Evolutionary conservation across 371 early-diverging fungal genomes (phyloP).

Genomic region (Cokeromyces recurvatus): DNA sequence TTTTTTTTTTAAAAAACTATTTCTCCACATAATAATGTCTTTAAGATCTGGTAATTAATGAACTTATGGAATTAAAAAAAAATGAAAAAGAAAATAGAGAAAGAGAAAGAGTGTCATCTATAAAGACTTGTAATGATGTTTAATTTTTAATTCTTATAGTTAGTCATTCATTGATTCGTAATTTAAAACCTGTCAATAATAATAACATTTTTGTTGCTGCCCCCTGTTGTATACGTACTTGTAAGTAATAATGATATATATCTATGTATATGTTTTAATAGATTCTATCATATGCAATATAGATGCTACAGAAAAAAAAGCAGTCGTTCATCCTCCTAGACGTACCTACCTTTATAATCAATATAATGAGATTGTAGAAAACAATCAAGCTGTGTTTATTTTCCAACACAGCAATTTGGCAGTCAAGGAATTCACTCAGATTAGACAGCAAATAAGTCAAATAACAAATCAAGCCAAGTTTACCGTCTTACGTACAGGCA

Average conservation of each 20-base stretch:
- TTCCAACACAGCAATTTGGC: conserved; percentile 70
- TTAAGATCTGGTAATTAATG: conserved; percentile 22
- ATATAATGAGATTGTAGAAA: conserved; percentile 43
- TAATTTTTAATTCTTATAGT: conserved; percentile 5
- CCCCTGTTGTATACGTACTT: conserved; percentile 17
- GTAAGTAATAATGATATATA: conserved; percentile 6
- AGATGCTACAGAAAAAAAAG: conserved; percentile 34
- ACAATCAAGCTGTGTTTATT: conserved; percentile 56
- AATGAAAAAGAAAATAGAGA: no score
- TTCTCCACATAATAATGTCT: conserved; percentile 14
- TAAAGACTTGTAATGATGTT: no score
- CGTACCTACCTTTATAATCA: conserved; percentile 49
- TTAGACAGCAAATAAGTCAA: conserved; percentile 49
- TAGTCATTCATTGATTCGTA: conserved; percentile 18
- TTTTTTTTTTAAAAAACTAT: background rate
- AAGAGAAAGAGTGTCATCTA: no score
- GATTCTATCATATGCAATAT: background rate
- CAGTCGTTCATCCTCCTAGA: conserved; percentile 34
- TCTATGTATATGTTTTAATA: background rate
- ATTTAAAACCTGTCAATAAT: conserved; percentile 21
- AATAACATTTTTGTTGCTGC: conserved; percentile 1
- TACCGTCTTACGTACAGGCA: conserved; percentile 49
- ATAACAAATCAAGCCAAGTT: conserved; percentile 27
- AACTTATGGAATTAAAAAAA: no score
- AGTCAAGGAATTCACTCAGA: conserved; percentile 51